phyloP scores from a whole-genome alignment of 2,329 filamentous ascomycete species.

The Phialophora chinensis region DNA sequence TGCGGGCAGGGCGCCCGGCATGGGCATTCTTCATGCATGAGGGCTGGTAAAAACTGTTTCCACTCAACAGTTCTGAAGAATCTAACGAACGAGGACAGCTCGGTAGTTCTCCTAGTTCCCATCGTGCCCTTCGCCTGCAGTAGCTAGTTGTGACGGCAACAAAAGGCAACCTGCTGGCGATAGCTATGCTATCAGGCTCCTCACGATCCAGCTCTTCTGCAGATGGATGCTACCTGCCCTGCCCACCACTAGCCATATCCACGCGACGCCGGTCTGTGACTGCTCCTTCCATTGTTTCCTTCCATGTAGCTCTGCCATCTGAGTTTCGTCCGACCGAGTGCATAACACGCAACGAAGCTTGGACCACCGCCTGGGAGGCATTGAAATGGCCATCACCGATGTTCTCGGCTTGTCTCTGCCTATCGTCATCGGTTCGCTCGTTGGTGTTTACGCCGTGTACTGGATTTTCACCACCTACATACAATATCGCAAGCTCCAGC shows the following conservation, averaged over 20 bases:
- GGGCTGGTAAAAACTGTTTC: neutral
- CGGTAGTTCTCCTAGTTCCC: neutral
- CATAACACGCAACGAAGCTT: neutral
- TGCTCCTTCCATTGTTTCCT: neutral
- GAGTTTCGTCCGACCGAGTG: neutral
- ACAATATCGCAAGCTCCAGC: constrained; percentile 18
- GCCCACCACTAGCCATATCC: neutral
- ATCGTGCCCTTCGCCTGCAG: neutral
- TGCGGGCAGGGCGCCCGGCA: neutral
- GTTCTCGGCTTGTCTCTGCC: neutral
- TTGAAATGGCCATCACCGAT: neutral
- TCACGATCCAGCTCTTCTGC: neutral
- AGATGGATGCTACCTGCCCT: neutral
- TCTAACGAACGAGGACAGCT: neutral
- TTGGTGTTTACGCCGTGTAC: constrained; percentile 4
- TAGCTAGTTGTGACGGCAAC: neutral
- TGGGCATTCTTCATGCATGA: neutral
- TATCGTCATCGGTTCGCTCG: neutral
- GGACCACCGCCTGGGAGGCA: neutral
- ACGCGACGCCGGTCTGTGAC: neutral
- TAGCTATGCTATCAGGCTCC: neutral
- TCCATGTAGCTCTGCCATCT: neutral
- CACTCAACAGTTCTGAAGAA: neutral
- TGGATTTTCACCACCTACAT: constrained; percentile 1
- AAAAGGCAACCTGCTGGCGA: neutral